These are phyloP conservation scores for Thermomucor indicae-seudaticae DNA, from an alignment of 371 early-diverging fungal genomes.

Conservation along the genomic window DNA sequence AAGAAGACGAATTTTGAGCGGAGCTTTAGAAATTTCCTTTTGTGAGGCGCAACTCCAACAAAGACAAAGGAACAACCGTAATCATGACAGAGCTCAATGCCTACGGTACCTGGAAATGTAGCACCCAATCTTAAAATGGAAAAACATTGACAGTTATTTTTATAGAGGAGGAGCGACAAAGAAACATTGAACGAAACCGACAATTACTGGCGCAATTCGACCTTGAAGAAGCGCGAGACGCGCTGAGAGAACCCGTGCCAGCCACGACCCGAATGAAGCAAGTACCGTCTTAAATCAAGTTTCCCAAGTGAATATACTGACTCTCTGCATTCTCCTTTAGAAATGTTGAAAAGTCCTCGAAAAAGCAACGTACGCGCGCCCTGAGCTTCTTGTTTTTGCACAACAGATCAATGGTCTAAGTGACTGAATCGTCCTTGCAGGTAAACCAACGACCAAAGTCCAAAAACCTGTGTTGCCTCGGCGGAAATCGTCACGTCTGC, in stretches of 20 bases:
- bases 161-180: conserved; percentile 54
- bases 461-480: conserved; percentile 13
- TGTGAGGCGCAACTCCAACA: no score
- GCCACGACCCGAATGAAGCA: no score
- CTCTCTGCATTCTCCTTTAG: background rate
- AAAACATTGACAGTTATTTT: background rate
- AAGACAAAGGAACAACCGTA: no score
- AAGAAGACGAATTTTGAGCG: no score
- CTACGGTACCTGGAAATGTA: background rate
- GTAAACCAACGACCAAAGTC: conserved; percentile 8
- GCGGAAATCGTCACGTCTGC: conserved; percentile 43
- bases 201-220: conserved; percentile 53
- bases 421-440: background rate
- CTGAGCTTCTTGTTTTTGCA: no score
- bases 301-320: no score
- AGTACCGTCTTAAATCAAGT: no score
- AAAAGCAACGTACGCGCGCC: conserved; percentile 10
- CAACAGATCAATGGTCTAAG: no score
- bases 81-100: background rate
- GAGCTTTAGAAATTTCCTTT: no score
- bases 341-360: conserved; percentile 4
- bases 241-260: conserved; percentile 11
- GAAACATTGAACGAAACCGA: conserved; percentile 60
- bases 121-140: background rate
- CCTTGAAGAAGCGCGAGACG: conserved; percentile 18